Conservation (phyloP, 306 rosid species). For the Oemleria cerasiformis region DNA sequence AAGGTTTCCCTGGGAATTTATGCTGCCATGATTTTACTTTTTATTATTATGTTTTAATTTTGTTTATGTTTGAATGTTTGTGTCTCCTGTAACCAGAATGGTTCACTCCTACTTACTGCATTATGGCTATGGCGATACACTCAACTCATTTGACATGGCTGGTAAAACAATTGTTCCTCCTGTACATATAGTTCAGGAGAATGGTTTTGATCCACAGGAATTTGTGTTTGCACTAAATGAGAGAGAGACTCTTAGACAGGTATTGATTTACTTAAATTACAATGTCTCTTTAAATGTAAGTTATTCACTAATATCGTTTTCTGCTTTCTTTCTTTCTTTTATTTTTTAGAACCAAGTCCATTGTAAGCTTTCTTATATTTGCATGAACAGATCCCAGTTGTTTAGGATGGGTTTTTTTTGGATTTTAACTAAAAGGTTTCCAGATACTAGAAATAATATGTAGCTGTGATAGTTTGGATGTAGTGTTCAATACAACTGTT, state of each 20-base stretch:
- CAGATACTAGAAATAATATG: neutral
- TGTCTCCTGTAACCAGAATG: slow-evolving; percentile 48
- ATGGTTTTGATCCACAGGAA: slow-evolving; percentile 73
- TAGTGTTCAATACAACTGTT: neutral
- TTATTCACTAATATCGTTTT: neutral
- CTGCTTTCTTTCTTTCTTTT: slow-evolving; percentile 1
- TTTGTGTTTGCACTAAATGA: slow-evolving; percentile 67
- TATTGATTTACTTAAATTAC: slow-evolving; percentile 28
- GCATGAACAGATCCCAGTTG: neutral
- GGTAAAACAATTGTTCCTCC: slow-evolving; percentile 87
- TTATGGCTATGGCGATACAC: slow-evolving; percentile 93
- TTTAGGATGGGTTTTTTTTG: neutral
- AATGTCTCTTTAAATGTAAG: slow-evolving; percentile 8
- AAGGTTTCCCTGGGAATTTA: neutral
- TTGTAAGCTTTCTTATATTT: neutral
- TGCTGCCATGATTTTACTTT: neutral
- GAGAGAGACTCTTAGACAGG: slow-evolving; percentile 86
- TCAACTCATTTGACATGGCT: slow-evolving; percentile 80
- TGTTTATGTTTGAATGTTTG: too few species aligned
- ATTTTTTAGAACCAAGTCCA: neutral
- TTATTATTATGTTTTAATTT: neutral
- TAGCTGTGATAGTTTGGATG: neutral
- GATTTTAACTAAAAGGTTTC: neutral
- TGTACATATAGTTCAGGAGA: slow-evolving; percentile 70
- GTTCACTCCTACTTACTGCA: slow-evolving; percentile 89